Percentiles rank a stretch among this genome's conserved stretches.
Conservation (phyloP, 306 rosid species). For the Vigna trinervia region DNA sequence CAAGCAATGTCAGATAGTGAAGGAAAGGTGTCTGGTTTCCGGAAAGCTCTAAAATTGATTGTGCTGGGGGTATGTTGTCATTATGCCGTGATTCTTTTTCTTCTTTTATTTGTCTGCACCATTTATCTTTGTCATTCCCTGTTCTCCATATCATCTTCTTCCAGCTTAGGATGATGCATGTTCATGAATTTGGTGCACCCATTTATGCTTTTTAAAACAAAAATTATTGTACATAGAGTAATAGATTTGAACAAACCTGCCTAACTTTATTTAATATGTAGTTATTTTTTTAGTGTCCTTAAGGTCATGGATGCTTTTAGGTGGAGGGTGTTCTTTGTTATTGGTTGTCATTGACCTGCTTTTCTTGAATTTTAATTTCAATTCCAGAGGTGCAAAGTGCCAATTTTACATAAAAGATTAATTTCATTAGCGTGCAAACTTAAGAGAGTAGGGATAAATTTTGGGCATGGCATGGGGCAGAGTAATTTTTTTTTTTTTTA, state of each 20-base stretch:
- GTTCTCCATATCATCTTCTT: conserved; percentile 28
- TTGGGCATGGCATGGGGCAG: background rate
- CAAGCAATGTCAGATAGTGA: conserved; percentile 78
- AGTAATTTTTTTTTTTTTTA: background rate
- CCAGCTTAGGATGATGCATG: conserved; percentile 22
- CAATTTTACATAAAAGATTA: background rate
- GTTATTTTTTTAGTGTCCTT: background rate
- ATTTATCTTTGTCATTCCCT: background rate
- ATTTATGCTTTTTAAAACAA: conserved; percentile 27
- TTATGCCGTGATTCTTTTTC: conserved; percentile 20
- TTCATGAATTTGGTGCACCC: conserved; percentile 20
- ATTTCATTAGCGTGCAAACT: background rate
- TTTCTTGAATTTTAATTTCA: conserved; percentile 6
- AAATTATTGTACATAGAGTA: conserved; percentile 8
- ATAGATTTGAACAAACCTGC: conserved; percentile 1
- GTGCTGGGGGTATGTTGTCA: conserved; percentile 77
- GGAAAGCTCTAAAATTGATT: conserved; percentile 83
- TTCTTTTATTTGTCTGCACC: conserved; percentile 13
- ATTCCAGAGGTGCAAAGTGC: conserved; percentile 2
- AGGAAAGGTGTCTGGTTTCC: conserved; percentile 80
- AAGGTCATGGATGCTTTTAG: background rate
- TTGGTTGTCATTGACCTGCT: conserved; percentile 8
- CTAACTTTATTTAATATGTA: background rate
- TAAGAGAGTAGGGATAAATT: background rate
- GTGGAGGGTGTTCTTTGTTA: background rate